Percentiles rank a stretch among this genome's conserved stretches.
Evolutionary conservation across 2,329 filamentous ascomycete species (phyloP).

Genomic region (Ilyonectria robusta): DNA sequence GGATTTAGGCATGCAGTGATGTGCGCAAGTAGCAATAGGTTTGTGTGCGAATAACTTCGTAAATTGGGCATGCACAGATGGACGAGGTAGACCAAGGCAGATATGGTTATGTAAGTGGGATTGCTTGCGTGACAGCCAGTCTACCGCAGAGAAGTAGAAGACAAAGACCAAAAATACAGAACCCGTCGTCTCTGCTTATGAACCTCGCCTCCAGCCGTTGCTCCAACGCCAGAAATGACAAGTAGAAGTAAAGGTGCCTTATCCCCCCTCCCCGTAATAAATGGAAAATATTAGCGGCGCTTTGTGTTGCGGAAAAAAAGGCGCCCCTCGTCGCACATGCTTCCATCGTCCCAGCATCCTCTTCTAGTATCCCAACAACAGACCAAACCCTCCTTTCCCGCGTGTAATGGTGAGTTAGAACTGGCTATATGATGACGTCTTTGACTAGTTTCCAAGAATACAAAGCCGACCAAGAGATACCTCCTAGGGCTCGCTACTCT

Average conservation of each 20-base stretch:
- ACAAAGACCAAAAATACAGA: slow-evolving; percentile 13
- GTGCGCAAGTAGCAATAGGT: no score
- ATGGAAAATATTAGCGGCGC: slow-evolving; percentile 13
- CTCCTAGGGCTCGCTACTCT: slow-evolving; percentile 32
- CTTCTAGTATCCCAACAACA: slow-evolving; percentile 23
- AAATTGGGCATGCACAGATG: background rate
- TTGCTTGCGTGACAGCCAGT: slow-evolving; percentile 26
- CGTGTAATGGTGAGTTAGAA: slow-evolving; percentile 11
- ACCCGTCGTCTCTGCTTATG: slow-evolving; percentile 22
- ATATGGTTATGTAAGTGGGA: slow-evolving; percentile 23
- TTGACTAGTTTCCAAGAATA: slow-evolving; percentile 26
- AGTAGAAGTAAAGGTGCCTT: slow-evolving; percentile 15
- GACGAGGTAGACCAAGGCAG: background rate
- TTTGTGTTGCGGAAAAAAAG: slow-evolving; percentile 11
- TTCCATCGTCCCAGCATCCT: slow-evolving; percentile 11
- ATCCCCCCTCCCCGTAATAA: slow-evolving; percentile 4
- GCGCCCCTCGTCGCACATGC: slow-evolving; percentile 6
- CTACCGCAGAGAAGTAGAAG: slow-evolving; percentile 23
- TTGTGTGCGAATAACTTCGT: no score
- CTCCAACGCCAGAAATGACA: slow-evolving; percentile 27
- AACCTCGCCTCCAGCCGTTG: slow-evolving; percentile 16
- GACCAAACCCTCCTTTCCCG: slow-evolving; percentile 15
- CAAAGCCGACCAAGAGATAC: background rate
- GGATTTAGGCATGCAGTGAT: no score
- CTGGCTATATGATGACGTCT: slow-evolving; percentile 1